Conservation (phyloP, 1,139 yeast species). For the Protomyces macrosporus region DNA sequence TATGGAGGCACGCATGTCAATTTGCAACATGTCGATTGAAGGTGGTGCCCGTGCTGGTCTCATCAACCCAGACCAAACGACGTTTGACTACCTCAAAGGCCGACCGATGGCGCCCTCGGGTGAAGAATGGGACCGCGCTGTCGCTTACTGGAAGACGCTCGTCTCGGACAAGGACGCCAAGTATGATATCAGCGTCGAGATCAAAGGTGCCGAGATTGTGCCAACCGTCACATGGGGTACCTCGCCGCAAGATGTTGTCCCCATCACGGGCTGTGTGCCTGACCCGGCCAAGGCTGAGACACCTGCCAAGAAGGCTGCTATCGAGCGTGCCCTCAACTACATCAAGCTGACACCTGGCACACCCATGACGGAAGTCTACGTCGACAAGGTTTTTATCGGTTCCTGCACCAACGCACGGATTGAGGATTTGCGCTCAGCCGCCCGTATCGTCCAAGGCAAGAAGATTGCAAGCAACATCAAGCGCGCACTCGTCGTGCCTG, state of each 20-base stretch:
- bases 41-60: constrained; percentile 99
- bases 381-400: constrained; percentile 95
- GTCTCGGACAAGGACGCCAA: constrained; percentile 83
- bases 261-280: constrained; percentile 84
- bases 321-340: constrained; percentile 84
- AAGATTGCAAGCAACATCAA: constrained; percentile 76
- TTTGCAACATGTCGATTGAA: constrained; percentile 97
- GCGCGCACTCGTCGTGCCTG: constrained; percentile 90
- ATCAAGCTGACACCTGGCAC: constrained; percentile 86
- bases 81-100: constrained; percentile 82
- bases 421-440: constrained; percentile 94
- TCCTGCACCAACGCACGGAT: constrained; percentile 97
- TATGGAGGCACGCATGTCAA: constrained; percentile 99
- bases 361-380: constrained; percentile 61
- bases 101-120: constrained; percentile 94
- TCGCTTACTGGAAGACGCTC: constrained; percentile 81
- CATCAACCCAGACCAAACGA: constrained; percentile 90
- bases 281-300: constrained; percentile 70
- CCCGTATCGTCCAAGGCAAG: constrained; percentile 84
- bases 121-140: constrained; percentile 81
- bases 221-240: constrained; percentile 99
- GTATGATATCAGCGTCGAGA: constrained; percentile 76
- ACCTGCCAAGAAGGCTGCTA: constrained; percentile 72
- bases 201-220: constrained; percentile 75
- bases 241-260: constrained; percentile 97